Conservation (phyloP, 176 grass and related monocot genomes). For the Zea mays region DNA sequence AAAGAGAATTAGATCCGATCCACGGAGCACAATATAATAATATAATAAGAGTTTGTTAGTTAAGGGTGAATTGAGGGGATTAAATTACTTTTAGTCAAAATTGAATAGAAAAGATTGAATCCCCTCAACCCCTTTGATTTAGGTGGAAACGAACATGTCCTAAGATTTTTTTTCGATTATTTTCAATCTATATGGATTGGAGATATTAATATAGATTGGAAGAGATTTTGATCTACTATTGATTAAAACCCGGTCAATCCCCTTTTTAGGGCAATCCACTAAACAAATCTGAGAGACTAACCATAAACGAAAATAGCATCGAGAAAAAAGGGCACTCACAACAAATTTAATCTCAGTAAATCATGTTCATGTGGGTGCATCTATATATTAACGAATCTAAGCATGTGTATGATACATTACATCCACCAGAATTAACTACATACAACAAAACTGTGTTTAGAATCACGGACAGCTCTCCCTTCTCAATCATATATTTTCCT, state of each 20-base stretch:
- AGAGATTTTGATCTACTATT: too few relatives aligned
- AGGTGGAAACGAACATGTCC: too few relatives aligned
- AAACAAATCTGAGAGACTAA: not conserved
- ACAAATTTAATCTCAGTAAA: not conserved
- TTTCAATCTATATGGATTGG: too few relatives aligned
- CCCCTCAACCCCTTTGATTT: too few relatives aligned
- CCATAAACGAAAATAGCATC: not conserved
- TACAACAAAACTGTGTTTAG: constrained; percentile 24
- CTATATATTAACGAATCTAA: not conserved
- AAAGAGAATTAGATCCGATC: constrained; percentile 2
- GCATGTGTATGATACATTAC: not conserved
- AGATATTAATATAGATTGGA: too few relatives aligned
- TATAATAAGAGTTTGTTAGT: too few relatives aligned
- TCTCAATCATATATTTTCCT: not conserved
- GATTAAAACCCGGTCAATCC: too few relatives aligned
- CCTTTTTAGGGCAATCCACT: not conserved
- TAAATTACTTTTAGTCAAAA: too few relatives aligned
- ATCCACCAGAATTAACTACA: not conserved
- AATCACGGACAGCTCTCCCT: not conserved
- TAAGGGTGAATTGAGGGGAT: too few relatives aligned
- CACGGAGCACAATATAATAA: not conserved
- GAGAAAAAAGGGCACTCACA: not conserved
- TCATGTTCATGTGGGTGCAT: not conserved
- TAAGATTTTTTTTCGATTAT: too few relatives aligned
- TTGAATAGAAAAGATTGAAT: too few relatives aligned